phyloP scores from a whole-genome alignment of 306 rosid species.

The Parietaria judaica region DNA sequence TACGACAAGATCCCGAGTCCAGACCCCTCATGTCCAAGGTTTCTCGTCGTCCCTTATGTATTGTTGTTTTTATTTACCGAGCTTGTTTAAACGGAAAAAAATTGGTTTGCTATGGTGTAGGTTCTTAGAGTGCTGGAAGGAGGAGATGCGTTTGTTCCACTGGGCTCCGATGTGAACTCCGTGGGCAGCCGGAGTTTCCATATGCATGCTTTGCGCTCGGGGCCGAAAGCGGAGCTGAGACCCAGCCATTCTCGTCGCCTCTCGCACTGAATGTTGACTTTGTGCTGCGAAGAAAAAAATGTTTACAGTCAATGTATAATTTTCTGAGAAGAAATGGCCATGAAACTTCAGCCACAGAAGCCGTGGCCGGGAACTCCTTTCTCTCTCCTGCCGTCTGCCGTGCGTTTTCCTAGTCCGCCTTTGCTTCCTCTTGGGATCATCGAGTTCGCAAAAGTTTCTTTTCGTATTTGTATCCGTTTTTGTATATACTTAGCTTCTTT shows the following conservation, averaged over 20 bases:
- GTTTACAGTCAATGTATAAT: neutral
- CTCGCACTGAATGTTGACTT: slow-evolving; percentile 53
- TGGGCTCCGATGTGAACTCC: slow-evolving; percentile 54
- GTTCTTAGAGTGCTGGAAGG: slow-evolving; percentile 88
- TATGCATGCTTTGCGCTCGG: slow-evolving; percentile 47
- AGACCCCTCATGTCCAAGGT: slow-evolving; percentile 96
- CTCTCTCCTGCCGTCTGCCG: no score
- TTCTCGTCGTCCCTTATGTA: neutral
- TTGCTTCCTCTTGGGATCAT: no score
- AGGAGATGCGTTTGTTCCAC: slow-evolving; percentile 51
- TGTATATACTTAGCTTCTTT: no score
- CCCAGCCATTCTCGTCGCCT: slow-evolving; percentile 65
- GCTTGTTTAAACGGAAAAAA: neutral
- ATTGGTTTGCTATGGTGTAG: slow-evolving; percentile 27
- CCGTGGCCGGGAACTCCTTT: no score
- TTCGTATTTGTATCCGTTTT: no score
- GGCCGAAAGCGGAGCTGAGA: slow-evolving; percentile 35
- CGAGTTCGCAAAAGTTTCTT: no score
- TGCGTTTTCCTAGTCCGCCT: no score
- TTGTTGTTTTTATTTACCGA: neutral
- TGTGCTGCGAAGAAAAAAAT: slow-evolving; percentile 3
- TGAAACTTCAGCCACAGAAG: no score
- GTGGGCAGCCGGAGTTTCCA: slow-evolving; percentile 72
- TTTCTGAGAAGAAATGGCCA: no score
- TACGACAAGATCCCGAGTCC: slow-evolving; percentile 61